Evolutionary conservation across 225 moss, liverwort and hornwort species (phyloP).

Genomic region (Straminergon stramineum): DNA sequence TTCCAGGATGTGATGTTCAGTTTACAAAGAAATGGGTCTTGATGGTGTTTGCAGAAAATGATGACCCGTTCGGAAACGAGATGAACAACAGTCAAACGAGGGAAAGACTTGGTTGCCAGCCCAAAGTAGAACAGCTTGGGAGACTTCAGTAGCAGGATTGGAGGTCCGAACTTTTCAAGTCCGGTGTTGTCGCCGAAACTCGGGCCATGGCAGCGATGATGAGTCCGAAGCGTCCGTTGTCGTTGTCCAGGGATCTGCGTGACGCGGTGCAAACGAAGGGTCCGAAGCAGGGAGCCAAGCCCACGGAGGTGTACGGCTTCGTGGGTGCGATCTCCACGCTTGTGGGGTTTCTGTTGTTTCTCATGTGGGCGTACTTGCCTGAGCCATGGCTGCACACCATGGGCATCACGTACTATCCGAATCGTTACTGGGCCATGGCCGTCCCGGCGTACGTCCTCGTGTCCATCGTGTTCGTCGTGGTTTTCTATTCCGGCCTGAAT

Average conservation of each 20-base stretch:
- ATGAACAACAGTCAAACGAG: conserved; percentile 59
- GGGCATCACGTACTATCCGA: conserved; percentile 93
- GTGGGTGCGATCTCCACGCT: conserved; percentile 85
- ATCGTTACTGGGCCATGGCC: conserved; percentile 93
- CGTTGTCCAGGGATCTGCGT: conserved; percentile 24
- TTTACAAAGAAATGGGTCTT: background rate
- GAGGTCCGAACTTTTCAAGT: background rate
- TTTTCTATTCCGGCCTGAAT: conserved; percentile 63
- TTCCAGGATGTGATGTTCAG: background rate
- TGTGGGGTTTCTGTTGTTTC: conserved; percentile 56
- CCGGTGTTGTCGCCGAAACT: background rate
- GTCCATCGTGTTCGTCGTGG: conserved; percentile 42
- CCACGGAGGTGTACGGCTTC: conserved; percentile 93
- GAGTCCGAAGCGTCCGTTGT: conserved; percentile 44
- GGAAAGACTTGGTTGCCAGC: conserved; percentile 49
- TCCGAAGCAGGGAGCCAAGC: conserved; percentile 70
- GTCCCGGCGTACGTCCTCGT: conserved; percentile 73
- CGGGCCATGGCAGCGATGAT: background rate
- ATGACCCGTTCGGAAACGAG: conserved; percentile 70
- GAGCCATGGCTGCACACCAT: conserved; percentile 79
- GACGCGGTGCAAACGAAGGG: conserved; percentile 35
- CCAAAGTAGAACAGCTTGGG: conserved; percentile 58
- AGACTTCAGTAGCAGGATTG: conserved; percentile 50
- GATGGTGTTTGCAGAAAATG: conserved; percentile 41
- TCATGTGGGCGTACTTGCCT: conserved; percentile 88